phyloP scores from a whole-genome alignment of 441 rosid species.

The Adansonia rubrostipa region DNA sequence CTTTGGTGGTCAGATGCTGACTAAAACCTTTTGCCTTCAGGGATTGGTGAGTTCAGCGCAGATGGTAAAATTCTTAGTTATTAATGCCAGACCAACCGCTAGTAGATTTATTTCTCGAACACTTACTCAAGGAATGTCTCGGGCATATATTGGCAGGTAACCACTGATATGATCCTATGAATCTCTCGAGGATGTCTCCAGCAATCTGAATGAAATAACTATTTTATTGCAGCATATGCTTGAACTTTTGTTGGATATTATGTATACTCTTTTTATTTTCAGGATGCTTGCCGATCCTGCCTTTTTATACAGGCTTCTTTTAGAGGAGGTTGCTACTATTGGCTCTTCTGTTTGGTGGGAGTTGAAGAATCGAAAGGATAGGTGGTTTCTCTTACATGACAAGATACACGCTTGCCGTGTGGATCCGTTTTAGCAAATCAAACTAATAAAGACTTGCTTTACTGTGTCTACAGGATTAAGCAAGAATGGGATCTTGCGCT shows the following conservation, averaged over 20 bases:
- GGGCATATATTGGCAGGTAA: conserved; percentile 97
- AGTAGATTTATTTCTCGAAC: conserved; percentile 83
- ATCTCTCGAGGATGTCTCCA: background rate
- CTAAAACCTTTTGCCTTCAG: conserved; percentile 47
- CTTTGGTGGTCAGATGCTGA: conserved; percentile 28
- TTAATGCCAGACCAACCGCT: conserved; percentile 89
- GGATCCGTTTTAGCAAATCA: conserved; percentile 14
- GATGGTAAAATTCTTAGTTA: conserved; percentile 83
- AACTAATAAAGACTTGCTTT: conserved; percentile 32
- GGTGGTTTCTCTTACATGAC: conserved; percentile 45
- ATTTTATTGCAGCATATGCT: background rate
- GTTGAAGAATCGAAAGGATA: conserved; percentile 79
- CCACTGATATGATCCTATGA: background rate
- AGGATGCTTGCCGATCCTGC: conserved; percentile 99
- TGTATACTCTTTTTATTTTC: conserved; percentile 33
- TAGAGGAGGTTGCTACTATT: conserved; percentile 86
- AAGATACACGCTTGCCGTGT: background rate
- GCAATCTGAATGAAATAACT: background rate
- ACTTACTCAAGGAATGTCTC: conserved; percentile 79
- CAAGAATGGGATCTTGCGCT: conserved; percentile 98
- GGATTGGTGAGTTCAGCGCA: conserved; percentile 97
- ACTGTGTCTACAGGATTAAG: conserved; percentile 58
- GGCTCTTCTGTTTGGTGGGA: conserved; percentile 95
- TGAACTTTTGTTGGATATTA: conserved; percentile 4
- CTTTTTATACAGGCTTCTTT: conserved; percentile 77